Base-by-base conservation (phyloP, 208 protist genomes). In the Trypanosoma vivax region DNA sequence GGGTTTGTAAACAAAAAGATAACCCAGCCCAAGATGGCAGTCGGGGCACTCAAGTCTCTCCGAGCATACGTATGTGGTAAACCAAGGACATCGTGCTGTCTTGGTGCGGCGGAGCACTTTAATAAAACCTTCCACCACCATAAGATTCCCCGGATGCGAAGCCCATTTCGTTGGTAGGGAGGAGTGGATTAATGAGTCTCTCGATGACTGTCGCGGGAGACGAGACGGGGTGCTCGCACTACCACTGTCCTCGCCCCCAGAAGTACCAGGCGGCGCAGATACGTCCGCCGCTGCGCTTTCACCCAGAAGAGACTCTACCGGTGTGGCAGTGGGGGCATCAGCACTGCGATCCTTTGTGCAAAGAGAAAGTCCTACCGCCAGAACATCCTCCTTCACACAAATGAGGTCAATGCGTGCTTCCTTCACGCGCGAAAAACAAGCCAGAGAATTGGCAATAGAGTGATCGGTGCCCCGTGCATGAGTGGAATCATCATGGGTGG, bases 11-110 rank as follows among this genome's bases (percentile, higher is more conserved):
- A 65, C 45, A 66, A 88, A 91, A 6, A 91, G 27, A 31, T 79
- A 91, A 3, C 79, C 83, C 3, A 91, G 66, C 0, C 69, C 62
- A 25, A 86, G 58, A 41, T 91, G 83, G 65, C 83, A 91, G 41
- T 91, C 83, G 1, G 83, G 76, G 40, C 83, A 91, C 50, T 91
- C 73, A 21, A 85, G 64, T 3, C 73, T 65, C 14, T 67, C 41
- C 24, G 41, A 47, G 40, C 72, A 84, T 16, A 43, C 56, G 60
- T 81, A 91, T 25, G 54, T 51, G 5, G 62, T 54, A 57, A 91
- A 91, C 83, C 83, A 91, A 42, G 69, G 70, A 39, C 46, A 72
- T 5, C 61, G 60, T 16, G 76, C 66, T 19, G 79, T 81, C 38
- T 68, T 60, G 18, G 83, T 91, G 43, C 70, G 57, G 38, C 83